These are phyloP conservation scores for Rubus parviflorus DNA, from an alignment of 306 rosid genomes.

Conservation along the genomic window DNA sequence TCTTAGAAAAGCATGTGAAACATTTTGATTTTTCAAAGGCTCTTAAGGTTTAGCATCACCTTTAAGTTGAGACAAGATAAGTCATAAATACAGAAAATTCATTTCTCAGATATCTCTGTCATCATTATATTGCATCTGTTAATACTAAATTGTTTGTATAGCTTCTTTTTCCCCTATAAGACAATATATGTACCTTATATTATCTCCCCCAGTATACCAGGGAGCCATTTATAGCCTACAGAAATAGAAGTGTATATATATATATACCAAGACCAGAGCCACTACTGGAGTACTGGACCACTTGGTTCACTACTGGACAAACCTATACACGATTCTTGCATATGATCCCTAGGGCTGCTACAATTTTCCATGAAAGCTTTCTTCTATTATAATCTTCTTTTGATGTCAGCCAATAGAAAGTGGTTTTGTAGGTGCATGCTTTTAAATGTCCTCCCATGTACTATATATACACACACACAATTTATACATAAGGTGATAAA, in stretches of 20 bases:
- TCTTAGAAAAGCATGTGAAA: no score
- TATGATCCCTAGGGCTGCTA: conserved; percentile 35
- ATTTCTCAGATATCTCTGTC: not conserved
- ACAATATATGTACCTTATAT: not conserved
- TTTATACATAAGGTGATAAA: not conserved
- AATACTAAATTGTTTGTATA: not conserved
- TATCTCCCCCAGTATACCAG: not conserved
- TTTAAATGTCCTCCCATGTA: not conserved
- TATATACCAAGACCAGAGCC: not conserved
- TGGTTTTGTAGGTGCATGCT: conserved; percentile 18
- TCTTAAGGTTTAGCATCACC: no score
- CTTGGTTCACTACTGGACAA: no score
- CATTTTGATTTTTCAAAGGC: no score
- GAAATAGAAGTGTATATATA: not conserved
- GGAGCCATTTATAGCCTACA: not conserved
- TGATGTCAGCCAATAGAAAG: conserved; percentile 26
- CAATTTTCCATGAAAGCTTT: conserved; percentile 22
- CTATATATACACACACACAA: not conserved
- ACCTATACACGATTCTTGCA: conserved; percentile 2
- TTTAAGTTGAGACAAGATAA: no score
- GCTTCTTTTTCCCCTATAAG: not conserved
- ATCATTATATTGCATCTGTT: not conserved
- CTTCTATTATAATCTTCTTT: conserved; percentile 9
- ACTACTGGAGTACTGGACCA: no score
- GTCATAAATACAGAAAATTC: no score